Percentiles rank a stretch among this genome's conserved stretches.
These are phyloP conservation scores for Sungouiozyma intestinalis DNA, from an alignment of 805 yeast genomes.

Conservation along the genomic window DNA sequence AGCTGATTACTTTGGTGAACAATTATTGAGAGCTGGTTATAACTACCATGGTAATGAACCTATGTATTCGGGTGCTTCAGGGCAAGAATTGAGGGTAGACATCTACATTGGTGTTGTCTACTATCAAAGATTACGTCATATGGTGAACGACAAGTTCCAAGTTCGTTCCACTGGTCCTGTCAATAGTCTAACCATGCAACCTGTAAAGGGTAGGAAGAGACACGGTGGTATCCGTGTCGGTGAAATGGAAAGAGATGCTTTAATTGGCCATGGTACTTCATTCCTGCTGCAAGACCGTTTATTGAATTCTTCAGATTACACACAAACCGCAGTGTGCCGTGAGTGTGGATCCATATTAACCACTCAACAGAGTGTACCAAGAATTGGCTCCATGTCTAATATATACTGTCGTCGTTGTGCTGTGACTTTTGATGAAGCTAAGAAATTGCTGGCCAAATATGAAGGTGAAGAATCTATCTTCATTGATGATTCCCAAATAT, in stretches of 20 bases:
- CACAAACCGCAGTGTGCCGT: constrained; percentile 84
- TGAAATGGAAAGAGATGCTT: constrained; percentile 99
- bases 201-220: constrained; percentile 98
- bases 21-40: constrained; percentile 76
- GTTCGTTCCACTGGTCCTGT: constrained; percentile 99
- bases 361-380: constrained; percentile 83
- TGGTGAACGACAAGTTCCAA: constrained; percentile 99
- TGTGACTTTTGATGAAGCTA: constrained; percentile 47
- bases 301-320: constrained; percentile 89
- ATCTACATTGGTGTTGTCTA: constrained; percentile 95
- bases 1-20: constrained; percentile 96
- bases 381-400: constrained; percentile 71
- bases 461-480: constrained; percentile 30
- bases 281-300: constrained; percentile 89
- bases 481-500: constrained; percentile 61
- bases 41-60: constrained; percentile 98
- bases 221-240: constrained; percentile 99
- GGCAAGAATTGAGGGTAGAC: constrained; percentile 93
- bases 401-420: constrained; percentile 91
- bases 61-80: constrained; percentile 96
- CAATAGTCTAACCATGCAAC: constrained; percentile 95
- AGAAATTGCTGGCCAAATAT: constrained; percentile 30
- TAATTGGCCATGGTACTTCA: constrained; percentile 97
- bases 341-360: constrained; percentile 87
- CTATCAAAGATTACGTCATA: constrained; percentile 96